Evolutionary conservation across 768 basidiomycete species (phyloP).

Genomic region (Hericium alpestre): DNA sequence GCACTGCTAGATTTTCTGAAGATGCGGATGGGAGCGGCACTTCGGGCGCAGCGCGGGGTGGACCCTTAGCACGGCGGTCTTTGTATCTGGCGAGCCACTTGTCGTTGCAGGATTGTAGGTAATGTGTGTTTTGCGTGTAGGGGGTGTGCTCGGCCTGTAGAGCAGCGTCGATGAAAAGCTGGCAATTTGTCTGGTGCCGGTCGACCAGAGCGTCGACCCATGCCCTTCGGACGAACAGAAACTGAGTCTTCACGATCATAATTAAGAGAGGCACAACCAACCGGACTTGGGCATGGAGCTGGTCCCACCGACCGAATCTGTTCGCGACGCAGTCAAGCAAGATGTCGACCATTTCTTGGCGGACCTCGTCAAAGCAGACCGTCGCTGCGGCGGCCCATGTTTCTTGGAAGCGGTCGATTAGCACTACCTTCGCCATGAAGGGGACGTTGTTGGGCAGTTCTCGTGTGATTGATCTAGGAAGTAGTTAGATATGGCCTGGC

Average conservation of each 20-base stretch:
- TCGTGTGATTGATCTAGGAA: background rate
- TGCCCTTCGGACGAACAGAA: background rate
- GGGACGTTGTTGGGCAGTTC: slow-evolving; percentile 1
- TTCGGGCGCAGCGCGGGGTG: background rate
- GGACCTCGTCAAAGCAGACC: background rate
- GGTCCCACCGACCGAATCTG: background rate
- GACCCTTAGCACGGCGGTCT: background rate
- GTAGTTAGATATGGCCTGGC: background rate
- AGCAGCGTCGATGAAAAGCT: background rate
- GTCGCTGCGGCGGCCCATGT: background rate
- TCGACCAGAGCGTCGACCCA: background rate
- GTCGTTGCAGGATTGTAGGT: background rate
- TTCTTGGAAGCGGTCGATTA: background rate
- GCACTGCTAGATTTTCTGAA: background rate
- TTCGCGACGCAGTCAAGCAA: background rate
- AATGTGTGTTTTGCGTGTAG: background rate
- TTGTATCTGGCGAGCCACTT: background rate
- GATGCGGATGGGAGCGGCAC: background rate
- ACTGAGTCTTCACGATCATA: background rate
- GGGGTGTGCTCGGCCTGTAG: background rate
- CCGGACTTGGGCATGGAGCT: background rate
- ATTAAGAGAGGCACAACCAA: background rate
- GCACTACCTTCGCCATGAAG: background rate
- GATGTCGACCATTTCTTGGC: too few species aligned
- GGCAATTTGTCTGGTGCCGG: background rate